These are phyloP conservation scores for Phaeosphaeriaceae sp. DNA, from an alignment of 2,329 filamentous ascomycete genomes.

Conservation along the genomic window DNA sequence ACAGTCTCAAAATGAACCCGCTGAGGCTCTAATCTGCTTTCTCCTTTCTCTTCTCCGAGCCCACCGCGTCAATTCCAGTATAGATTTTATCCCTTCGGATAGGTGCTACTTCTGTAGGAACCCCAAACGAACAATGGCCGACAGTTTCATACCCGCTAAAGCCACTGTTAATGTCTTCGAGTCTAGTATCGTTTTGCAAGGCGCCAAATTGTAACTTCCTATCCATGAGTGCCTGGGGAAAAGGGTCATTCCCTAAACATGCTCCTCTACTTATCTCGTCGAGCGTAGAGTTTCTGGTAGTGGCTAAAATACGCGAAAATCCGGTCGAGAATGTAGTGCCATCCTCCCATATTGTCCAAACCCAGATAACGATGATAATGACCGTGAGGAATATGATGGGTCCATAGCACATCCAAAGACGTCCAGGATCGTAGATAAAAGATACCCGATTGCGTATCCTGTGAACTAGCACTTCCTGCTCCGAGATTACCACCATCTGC, in stretches of 20 bases:
- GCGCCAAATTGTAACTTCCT: slow-evolving; percentile 47
- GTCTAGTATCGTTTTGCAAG: slow-evolving; percentile 33
- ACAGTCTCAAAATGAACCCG: too few relatives aligned
- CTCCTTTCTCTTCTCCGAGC: too few relatives aligned
- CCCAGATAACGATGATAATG: slow-evolving; percentile 35
- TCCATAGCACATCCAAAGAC: slow-evolving; percentile 42
- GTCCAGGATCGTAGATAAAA: slow-evolving; percentile 36
- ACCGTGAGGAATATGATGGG: slow-evolving; percentile 39
- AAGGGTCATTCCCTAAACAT: slow-evolving; percentile 49
- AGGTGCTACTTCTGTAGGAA: slow-evolving; percentile 31
- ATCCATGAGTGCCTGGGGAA: slow-evolving; percentile 45
- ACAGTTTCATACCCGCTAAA: slow-evolving; percentile 22
- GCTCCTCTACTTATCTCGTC: slow-evolving; percentile 49
- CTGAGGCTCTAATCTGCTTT: too few relatives aligned
- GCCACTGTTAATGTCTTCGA: slow-evolving; percentile 20
- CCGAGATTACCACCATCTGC: slow-evolving; percentile 32
- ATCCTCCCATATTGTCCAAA: slow-evolving; percentile 40
- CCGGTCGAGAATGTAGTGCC: slow-evolving; percentile 42
- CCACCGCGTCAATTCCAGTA: slow-evolving; percentile 24
- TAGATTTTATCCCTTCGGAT: slow-evolving; percentile 30
- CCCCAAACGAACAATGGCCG: slow-evolving; percentile 40
- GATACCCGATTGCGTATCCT: slow-evolving; percentile 33
- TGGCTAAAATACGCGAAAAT: slow-evolving; percentile 44
- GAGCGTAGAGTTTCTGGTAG: slow-evolving; percentile 41
- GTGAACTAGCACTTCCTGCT: slow-evolving; percentile 21